Evolutionary conservation across 2,329 filamentous ascomycete species (phyloP).

Genomic region (Neobulgaria alba): DNA sequence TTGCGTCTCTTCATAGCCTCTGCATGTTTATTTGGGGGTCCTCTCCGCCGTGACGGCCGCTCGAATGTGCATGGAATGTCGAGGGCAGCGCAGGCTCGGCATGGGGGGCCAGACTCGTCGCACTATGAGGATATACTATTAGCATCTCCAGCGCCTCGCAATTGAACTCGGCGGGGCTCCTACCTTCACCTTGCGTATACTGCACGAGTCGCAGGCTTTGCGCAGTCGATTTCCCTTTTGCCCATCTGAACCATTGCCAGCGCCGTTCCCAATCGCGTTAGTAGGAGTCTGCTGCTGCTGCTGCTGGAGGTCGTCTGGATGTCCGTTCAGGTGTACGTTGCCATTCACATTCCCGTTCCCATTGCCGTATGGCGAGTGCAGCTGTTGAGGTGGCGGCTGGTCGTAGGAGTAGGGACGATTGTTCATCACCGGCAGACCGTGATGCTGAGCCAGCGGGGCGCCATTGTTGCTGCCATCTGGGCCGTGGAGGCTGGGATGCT

Average conservation of each 20-base stretch:
- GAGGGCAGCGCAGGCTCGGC: slow-evolving; percentile 53
- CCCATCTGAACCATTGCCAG: slow-evolving; percentile 7
- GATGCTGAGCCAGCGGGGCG: neutral
- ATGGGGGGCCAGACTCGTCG: slow-evolving; percentile 58
- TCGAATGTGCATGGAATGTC: slow-evolving; percentile 62
- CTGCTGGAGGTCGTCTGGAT: neutral
- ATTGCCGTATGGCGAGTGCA: neutral
- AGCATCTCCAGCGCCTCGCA: slow-evolving; percentile 1
- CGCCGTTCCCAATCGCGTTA: neutral
- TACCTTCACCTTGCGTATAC: slow-evolving; percentile 45
- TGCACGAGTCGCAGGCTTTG: slow-evolving; percentile 45
- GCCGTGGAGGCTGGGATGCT: neutral
- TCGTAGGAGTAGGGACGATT: neutral
- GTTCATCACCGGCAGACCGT: neutral
- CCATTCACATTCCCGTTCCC: neutral
- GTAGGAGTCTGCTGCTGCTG: neutral
- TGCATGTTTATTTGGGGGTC: slow-evolving; percentile 57
- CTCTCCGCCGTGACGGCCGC: slow-evolving; percentile 52
- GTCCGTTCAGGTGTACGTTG: neutral
- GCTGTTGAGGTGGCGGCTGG: neutral
- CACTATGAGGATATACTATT: slow-evolving; percentile 36
- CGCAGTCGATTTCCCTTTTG: slow-evolving; percentile 32
- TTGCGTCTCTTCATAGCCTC: slow-evolving; percentile 57
- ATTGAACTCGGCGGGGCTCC: neutral
- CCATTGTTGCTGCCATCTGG: neutral